Conservation (phyloP, 2,329 filamentous ascomycete species). For the Penicillium brasilianum region DNA sequence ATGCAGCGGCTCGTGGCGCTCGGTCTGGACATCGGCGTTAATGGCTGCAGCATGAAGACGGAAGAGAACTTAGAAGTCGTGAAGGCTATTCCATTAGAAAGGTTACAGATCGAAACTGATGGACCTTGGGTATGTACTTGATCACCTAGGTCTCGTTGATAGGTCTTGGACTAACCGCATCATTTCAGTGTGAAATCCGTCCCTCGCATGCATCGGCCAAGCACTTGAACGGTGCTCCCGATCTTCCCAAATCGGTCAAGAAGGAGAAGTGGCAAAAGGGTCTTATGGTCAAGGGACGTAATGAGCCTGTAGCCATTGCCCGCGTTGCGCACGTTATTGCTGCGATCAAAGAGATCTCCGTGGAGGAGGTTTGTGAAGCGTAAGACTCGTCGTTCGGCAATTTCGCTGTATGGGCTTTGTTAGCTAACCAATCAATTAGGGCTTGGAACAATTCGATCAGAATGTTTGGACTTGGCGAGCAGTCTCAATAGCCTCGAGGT, state of each 20-base stretch:
- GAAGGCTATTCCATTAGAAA: constrained; percentile 74
- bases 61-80: constrained; percentile 88
- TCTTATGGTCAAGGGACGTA: constrained; percentile 89
- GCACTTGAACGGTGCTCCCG: constrained; percentile 70
- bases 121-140: constrained; percentile 71
- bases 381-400: constrained; percentile 46
- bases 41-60: constrained; percentile 96
- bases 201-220: constrained; percentile 84
- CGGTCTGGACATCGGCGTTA: constrained; percentile 90
- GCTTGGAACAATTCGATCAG: constrained; percentile 80
- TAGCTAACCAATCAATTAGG: constrained; percentile 41
- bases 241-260: constrained; percentile 82
- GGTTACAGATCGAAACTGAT: constrained; percentile 93
- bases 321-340: constrained; percentile 89
- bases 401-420: not conserved
- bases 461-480: constrained; percentile 75
- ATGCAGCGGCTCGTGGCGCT: constrained; percentile 79
- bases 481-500: constrained; percentile 14
- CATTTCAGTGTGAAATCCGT: constrained; percentile 78
- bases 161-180: constrained; percentile 5
- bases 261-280: constrained; percentile 94
- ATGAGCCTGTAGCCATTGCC: constrained; percentile 87
- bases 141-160: not conserved
- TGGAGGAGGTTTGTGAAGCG: constrained; percentile 84
- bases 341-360: constrained; percentile 75